phyloP scores from a whole-genome alignment of 805 yeast species.

The Wickerhamomyces bovis region DNA sequence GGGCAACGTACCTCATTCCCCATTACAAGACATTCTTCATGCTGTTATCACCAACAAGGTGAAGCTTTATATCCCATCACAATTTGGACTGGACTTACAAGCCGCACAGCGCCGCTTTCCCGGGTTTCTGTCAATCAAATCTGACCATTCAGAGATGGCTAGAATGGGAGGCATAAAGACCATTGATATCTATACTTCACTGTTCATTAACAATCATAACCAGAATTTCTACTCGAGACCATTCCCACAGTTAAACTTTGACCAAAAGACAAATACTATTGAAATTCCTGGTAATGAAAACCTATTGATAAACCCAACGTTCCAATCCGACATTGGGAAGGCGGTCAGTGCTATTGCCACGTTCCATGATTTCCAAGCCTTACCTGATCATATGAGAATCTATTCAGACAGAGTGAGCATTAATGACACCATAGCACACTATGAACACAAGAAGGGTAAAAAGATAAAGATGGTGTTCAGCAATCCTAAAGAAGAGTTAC shows the following conservation, averaged over 20 bases:
- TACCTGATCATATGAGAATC: conserved; percentile 42
- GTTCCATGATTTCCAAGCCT: not conserved
- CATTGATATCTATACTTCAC: conserved; percentile 35
- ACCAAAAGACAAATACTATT: conserved; percentile 29
- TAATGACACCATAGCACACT: conserved; percentile 34
- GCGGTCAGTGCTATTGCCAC: not conserved
- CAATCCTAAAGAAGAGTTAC: not conserved
- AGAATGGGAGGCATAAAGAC: conserved; percentile 41
- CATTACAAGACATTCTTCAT: conserved; percentile 31
- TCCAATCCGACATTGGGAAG: not conserved
- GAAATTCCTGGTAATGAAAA: conserved; percentile 8
- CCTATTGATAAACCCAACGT: not conserved
- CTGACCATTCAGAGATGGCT: conserved; percentile 30
- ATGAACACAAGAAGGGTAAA: conserved; percentile 25
- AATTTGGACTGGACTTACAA: conserved; percentile 45
- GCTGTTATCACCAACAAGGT: conserved; percentile 38
- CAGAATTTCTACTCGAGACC: conserved; percentile 18
- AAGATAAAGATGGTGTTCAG: not conserved
- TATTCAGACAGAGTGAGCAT: conserved; percentile 35
- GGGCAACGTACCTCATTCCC: conserved; percentile 23
- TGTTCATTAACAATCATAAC: conserved; percentile 30
- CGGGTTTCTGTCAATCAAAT: conserved; percentile 29
- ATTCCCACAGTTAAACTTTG: conserved; percentile 31
- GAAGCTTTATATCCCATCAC: conserved; percentile 51
- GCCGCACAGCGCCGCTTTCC: conserved; percentile 27